Base-by-base conservation (phyloP, 495 filamentous ascomycete species). In the Talaromyces thailandensis region DNA sequence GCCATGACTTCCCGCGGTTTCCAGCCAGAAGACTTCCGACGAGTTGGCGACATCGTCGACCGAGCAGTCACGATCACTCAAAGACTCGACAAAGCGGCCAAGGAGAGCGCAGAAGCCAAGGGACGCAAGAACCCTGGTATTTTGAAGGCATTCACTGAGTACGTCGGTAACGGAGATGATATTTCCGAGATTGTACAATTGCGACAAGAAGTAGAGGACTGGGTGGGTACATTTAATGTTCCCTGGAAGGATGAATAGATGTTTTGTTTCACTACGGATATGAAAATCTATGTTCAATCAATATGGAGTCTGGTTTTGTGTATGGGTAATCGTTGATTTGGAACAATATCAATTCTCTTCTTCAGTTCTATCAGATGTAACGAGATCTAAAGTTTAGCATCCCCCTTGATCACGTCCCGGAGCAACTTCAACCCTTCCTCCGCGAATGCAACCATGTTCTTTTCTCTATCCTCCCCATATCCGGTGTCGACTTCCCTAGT, bases 1-100 rank as follows among this genome's bases (percentile, higher is more conserved):
- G 95, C 95, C 70, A 98, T 98, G 94, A 93, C 93, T 65, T 88
- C 84, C 68, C 88, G 94, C 77, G 94, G 94, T 62, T 92, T 98
- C 77, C 90, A 93, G 63, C 89, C 91, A 77, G 83, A 91, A 61
- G 91, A 97, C 76, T 99, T 98, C 79, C 89, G 90, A 79, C 83
- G 87, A 64, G 92, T 99, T 64, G 93, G 88, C 43, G 70, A 76
- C 43, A 98, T 96, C 81, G 96, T 99, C 64, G 91, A 94, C 69
- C 83, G 86, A 69, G 76, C 83, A 73, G 87, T 96, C 77, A 86
- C 83, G 75, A 80, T 95, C 66, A 63, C 62, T 12, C 62, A 63
- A 24, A 63, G 87, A 63, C 75, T 98, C 14, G 91, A 97, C 69
- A 93, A 92, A 78, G 81, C 81, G 23, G 92, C 90, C 6, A 82